Percentiles rank a stretch among this genome's conserved stretches.
phyloP scores from a whole-genome alignment of 768 basidiomycete genomes.

The Boletales sp. region DNA sequence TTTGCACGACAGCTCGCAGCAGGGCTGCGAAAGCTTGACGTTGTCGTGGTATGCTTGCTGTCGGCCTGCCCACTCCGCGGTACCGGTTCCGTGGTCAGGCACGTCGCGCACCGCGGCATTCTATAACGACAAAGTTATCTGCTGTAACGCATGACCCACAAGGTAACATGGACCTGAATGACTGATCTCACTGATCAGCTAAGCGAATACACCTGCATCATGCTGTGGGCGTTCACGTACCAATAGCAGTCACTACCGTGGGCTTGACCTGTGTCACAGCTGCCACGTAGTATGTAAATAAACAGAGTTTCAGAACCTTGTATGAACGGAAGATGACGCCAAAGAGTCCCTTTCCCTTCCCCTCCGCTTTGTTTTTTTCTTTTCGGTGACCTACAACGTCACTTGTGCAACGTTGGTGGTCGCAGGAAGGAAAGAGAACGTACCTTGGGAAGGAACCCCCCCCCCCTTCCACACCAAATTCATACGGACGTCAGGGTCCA shows the following conservation, averaged over 20 bases:
- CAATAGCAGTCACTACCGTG: background rate
- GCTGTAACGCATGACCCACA: constrained; percentile 5
- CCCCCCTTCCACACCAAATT: background rate
- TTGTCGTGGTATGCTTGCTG: background rate
- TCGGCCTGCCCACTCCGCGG: constrained; percentile 21
- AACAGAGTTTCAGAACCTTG: constrained; percentile 1
- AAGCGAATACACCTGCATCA: background rate
- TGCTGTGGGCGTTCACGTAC: background rate
- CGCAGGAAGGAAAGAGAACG: background rate
- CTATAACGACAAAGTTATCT: constrained; percentile 4
- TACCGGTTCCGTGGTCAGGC: constrained; percentile 19
- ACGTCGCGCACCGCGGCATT: constrained; percentile 18
- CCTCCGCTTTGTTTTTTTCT: background rate
- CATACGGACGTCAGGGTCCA: constrained; percentile 1
- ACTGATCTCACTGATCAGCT: background rate
- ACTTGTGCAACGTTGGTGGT: constrained; percentile 1
- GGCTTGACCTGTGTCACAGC: background rate
- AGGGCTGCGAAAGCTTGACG: constrained; percentile 22
- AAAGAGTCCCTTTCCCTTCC: background rate
- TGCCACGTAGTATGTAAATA: background rate
- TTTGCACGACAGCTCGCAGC: constrained; percentile 4
- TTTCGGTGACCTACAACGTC: background rate
- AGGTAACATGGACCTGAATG: constrained; percentile 5
- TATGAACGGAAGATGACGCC: background rate
- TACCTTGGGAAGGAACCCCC: background rate